phyloP scores from a whole-genome alignment of 1,284 basidiomycete species.

The Veloporphyrellus conicus region DNA sequence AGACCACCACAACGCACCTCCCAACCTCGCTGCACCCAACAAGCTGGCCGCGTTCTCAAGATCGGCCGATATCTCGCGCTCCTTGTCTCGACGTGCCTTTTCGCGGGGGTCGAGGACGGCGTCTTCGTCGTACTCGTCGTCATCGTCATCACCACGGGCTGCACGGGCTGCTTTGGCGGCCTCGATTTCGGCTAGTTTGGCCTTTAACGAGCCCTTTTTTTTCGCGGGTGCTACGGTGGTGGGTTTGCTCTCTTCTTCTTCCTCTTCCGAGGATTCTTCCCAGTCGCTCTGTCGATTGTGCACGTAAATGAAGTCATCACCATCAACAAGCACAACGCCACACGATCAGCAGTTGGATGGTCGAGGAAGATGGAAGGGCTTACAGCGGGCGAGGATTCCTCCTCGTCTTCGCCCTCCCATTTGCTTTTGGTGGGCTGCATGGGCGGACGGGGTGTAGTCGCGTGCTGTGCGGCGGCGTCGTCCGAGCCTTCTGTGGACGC shows the following conservation, averaged over 20 bases:
- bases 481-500: slow-evolving; percentile 46
- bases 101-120: slow-evolving; percentile 76
- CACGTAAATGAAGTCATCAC: too few relatives aligned
- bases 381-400: slow-evolving; percentile 59
- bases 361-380: slow-evolving; percentile 13
- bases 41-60: slow-evolving; percentile 78
- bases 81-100: slow-evolving; percentile 69
- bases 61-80: slow-evolving; percentile 80
- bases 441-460: slow-evolving; percentile 37
- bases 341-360: not conserved
- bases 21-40: slow-evolving; percentile 66
- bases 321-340: too few relatives aligned
- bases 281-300: slow-evolving; percentile 80
- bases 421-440: slow-evolving; percentile 54
- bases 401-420: slow-evolving; percentile 88
- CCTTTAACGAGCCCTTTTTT: slow-evolving; percentile 88
- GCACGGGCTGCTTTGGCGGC: slow-evolving; percentile 54
- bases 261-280: slow-evolving; percentile 86
- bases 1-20: slow-evolving; percentile 44
- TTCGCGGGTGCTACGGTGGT: slow-evolving; percentile 52
- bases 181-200: slow-evolving; percentile 86
- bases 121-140: slow-evolving; percentile 67
- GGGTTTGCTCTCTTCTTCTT: slow-evolving; percentile 51
- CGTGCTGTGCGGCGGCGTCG: slow-evolving; percentile 43
- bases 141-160: slow-evolving; percentile 24